Evolutionary conservation across 108 stramenopile species (phyloP), one percentile per base, ranked within the genome.

Genomic region (Nannochloropsis gaditana): DNA sequence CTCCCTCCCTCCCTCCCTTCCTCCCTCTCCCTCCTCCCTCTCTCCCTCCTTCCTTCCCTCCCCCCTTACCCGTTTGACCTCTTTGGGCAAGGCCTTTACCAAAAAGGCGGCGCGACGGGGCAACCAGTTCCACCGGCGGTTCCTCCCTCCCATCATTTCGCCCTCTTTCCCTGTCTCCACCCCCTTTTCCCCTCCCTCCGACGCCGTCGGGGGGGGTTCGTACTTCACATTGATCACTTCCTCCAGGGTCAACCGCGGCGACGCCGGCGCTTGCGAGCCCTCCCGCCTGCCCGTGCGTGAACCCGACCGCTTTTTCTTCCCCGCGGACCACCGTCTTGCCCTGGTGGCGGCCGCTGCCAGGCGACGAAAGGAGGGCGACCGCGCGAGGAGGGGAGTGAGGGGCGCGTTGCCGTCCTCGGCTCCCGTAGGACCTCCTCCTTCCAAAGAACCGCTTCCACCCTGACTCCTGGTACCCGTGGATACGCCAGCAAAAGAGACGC

Each of bases 241-340:
- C 59, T 73, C 59, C 59, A 73, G n/a, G 19, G 59, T 19, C 59
- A 73, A n/a, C 59, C 59, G 59, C n/a, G n/a, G n/a, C 59, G 59
- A n/a, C 59, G 59, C 59, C 19, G n/a, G 19, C n/a, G 19, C n/a
- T 73, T 5, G 59, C 59, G 59, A n/a, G 2, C 59, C 59, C 19
- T 73, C 59, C 59, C 4, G 59, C 59, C 59, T n/a, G 15, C 59
- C 59, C 59, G 2, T n/a, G 19, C 4, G 15, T 73, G 19, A 2
- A 15, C 59, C 59, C 4, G 59, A 15, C 59, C 59, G 15, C 15
- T 73, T 15, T n/a, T n/a, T 73, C 4, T n/a, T n/a, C 59, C 59
- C 59, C 19, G 59, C 5, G 15, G 59, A 73, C 59, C 59, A 73
- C 59, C 59, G 59, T n/a, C n/a, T 73, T 15, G 59, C 59, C 59